Base-by-base conservation (phyloP, 441 rosid genomes). In the Jatropha multifida region DNA sequence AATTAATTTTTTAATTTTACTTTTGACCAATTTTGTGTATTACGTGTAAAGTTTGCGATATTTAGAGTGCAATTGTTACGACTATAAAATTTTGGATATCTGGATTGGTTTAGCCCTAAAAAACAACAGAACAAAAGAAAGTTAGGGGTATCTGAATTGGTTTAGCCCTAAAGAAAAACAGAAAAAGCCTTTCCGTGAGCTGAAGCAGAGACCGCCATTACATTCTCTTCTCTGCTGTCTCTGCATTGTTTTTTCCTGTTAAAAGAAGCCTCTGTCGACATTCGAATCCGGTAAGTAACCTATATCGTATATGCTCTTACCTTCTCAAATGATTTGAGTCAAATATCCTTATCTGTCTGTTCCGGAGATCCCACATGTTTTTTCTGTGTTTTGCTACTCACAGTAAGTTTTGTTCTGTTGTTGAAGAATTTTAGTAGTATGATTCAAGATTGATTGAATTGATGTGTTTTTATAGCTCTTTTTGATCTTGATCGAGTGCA, bases 161-260 rank as follows among this genome's bases (percentile, higher is more conserved):
- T 32, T 1, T 32, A 32, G 32, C 32, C 32, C 32, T 32, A 32
- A 32, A 32, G 32, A 32, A 32, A 1, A 32, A 32, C 32, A 32
- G 32, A 32, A 32, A 32, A 32, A 32, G 2, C 32, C 80, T 76
- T 80, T 83, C 83, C 84, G 74, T 55, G 83, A 65, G 67, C 74
- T 44, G 52, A 76, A 84, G 58, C 66, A 66, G 73, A 60, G 37
- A 18, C 46, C 41, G 13, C 75, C 41, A 49, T 20, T 64, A 15
- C 27, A 9, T 55, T 69, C n/a, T 68, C 60, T 73, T 58, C 49
- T 69, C 56, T 72, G 32, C 26, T 59, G 15, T 11, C 6, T 73
- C 37, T 59, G 64, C 56, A 66, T 63, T 77, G 75, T 80, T 32
- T 32, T 32, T 32, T 2, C 32, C 32, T 32, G 32, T 32, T 32